Base-by-base conservation (phyloP, 169 alveolate genomes). In the Eimeria sp. region DNA sequence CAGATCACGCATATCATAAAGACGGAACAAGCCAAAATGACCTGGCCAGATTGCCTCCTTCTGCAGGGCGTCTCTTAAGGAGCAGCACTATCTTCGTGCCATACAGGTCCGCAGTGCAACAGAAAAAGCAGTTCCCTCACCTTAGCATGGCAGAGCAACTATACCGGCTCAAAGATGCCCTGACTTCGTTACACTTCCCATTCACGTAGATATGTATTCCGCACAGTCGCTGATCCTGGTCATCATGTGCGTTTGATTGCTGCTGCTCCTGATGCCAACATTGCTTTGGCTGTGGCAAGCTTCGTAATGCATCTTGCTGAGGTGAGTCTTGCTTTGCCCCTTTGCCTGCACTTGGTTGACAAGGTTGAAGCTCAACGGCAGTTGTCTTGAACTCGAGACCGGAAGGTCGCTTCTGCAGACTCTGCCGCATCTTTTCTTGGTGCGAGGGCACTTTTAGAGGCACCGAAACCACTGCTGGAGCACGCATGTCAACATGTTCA, bases 71-170 rank as follows among this genome's bases (percentile, higher is more conserved):
- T 40, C 58, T 40, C 49, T 46, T n/a, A 49, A 49, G 43, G 20
- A 14, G 68, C 46, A 49, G 68, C 46, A n/a, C 10, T 27, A 27
- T 49, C 10, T 27, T n/a, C 16, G 88, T 74, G 43, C 33, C 83
- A 16, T 40, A 20, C 6, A 6, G 13, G 49, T 78, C 88, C 49
- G 30, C 77, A 83, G 54, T 37, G 49, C 58, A 52, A 46, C 25
- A 6, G 10, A 46, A 46, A 11, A 10, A 43, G 56, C 54, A 74
- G 11, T 37, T 56, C 56, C 54, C 93, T 66, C 82, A 87, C 93
- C 93, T 87, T 33, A 87, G 37, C n/a, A 87, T 10, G 74, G 68
- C 80, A 62, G 93, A 68, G 93, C 93, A 87, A 27, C 72, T 52
- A 18, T 37, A 30, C 49, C 80, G 93, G 64, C 93, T 87, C 27